phyloP scores from a whole-genome alignment of 75 land plant genomes.

The Sequoiadendron giganteum region DNA sequence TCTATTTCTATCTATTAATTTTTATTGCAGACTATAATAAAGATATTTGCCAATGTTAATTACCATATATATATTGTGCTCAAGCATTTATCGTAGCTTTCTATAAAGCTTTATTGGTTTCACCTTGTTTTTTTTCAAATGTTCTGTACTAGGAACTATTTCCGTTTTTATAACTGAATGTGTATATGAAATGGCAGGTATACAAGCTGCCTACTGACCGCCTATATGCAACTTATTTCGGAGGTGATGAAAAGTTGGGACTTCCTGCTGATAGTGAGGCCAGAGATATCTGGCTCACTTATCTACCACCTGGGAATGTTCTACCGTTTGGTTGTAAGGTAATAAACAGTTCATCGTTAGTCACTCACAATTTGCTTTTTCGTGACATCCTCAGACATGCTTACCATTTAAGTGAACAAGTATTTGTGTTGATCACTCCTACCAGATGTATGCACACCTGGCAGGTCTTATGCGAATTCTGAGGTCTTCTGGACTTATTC shows the following conservation, averaged over 20 bases:
- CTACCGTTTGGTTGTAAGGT: slow-evolving; percentile 98
- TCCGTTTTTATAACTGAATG: neutral
- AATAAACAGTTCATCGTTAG: neutral
- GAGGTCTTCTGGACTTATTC: neutral
- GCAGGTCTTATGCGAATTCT: neutral
- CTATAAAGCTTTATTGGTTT: neutral
- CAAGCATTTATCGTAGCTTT: neutral
- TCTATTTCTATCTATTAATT: too few relatives aligned
- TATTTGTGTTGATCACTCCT: neutral
- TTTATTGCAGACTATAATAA: too few relatives aligned
- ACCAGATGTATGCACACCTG: neutral
- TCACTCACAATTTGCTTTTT: neutral
- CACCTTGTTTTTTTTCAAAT: neutral
- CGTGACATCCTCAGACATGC: neutral
- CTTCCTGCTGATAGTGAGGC: slow-evolving; percentile 86
- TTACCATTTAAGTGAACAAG: neutral
- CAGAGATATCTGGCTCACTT: slow-evolving; percentile 69
- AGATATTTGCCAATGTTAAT: too few relatives aligned
- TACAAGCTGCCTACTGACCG: slow-evolving; percentile 72
- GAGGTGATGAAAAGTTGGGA: slow-evolving; percentile 87
- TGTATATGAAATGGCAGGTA: slow-evolving; percentile 46
- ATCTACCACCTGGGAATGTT: slow-evolving; percentile 64
- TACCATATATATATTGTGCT: too few relatives aligned
- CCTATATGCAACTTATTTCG: slow-evolving; percentile 94
- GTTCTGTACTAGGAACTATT: too few relatives aligned